A percentile compares a stretch with the other conserved stretches of the same genome.
These are phyloP conservation scores for Spergularia marina DNA, from an alignment of 148 eudicot genomes.

Conservation along the genomic window DNA sequence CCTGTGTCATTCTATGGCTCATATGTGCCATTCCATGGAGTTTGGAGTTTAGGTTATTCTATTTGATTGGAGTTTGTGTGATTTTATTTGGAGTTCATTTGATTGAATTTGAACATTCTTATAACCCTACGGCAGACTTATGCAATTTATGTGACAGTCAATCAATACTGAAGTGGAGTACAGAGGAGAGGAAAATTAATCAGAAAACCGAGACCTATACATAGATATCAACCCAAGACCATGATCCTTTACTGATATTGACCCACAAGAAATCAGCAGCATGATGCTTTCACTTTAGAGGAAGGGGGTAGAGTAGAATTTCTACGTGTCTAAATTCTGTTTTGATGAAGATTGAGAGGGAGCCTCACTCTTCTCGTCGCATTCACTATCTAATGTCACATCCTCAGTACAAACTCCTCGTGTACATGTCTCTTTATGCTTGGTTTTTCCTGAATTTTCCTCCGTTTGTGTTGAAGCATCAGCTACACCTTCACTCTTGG, in stretches of 20 bases:
- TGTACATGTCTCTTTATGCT: constrained; percentile 54
- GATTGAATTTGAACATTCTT: too few relatives aligned
- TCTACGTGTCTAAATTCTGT: constrained; percentile 33
- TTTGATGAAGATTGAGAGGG: constrained; percentile 23
- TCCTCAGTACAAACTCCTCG: constrained; percentile 90
- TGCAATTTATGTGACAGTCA: too few relatives aligned
- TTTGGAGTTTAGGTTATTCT: too few relatives aligned
- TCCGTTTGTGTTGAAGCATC: constrained; percentile 96
- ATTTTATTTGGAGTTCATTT: too few relatives aligned
- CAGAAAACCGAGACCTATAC: constrained; percentile 67
- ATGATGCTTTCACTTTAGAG: constrained; percentile 67
- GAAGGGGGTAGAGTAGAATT: constrained; percentile 56
- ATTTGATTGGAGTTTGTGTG: too few relatives aligned
- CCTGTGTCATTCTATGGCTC: too few relatives aligned
- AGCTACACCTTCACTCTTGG: constrained; percentile 59
- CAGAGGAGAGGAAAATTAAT: constrained; percentile 71
- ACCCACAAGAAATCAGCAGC: constrained; percentile 95
- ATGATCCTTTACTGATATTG: constrained; percentile 86
- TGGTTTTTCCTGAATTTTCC: constrained; percentile 40
- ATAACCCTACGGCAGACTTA: too few relatives aligned
- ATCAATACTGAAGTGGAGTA: constrained; percentile 57
- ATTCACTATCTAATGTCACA: constrained; percentile 40
- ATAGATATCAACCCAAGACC: constrained; percentile 72
- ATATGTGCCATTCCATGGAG: too few relatives aligned
- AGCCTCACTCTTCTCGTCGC: constrained; percentile 28